Evolutionary conservation across 1,284 basidiomycete species (phyloP).

Genomic region (Naganishia cerealis): DNA sequence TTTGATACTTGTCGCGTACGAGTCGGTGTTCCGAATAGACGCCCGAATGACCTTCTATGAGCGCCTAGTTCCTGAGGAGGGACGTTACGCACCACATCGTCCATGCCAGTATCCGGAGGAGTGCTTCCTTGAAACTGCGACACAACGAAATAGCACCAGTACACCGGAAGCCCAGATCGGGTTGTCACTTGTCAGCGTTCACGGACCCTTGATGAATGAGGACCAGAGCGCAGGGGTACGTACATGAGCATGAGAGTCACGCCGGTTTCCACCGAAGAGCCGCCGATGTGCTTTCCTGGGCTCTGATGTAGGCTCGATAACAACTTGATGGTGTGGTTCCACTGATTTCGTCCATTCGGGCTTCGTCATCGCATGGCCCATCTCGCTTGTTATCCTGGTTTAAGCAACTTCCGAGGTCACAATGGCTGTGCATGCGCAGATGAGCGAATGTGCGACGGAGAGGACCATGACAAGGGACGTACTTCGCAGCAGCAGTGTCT

Average conservation of each 20-base stretch:
- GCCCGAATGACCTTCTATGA: background rate
- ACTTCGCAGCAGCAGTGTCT: background rate
- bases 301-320: conserved; percentile 11
- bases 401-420: background rate
- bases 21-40: background rate
- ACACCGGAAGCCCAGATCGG: no score
- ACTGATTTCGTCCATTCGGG: conserved; percentile 9
- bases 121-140: no score
- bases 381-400: background rate
- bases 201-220: background rate
- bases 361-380: conserved; percentile 15
- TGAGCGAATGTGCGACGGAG: background rate
- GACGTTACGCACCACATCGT: no score
- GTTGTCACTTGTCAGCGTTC: background rate
- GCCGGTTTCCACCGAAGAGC: background rate
- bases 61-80: no score
- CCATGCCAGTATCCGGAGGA: no score
- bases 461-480: background rate
- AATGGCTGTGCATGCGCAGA: background rate
- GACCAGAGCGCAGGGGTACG: background rate
- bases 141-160: no score
- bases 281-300: background rate
- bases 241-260: background rate
- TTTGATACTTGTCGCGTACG: background rate
- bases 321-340: conserved; percentile 2